Conservation (phyloP, 352 stramenopile genomes). For the Ophiocytium majus region DNA sequence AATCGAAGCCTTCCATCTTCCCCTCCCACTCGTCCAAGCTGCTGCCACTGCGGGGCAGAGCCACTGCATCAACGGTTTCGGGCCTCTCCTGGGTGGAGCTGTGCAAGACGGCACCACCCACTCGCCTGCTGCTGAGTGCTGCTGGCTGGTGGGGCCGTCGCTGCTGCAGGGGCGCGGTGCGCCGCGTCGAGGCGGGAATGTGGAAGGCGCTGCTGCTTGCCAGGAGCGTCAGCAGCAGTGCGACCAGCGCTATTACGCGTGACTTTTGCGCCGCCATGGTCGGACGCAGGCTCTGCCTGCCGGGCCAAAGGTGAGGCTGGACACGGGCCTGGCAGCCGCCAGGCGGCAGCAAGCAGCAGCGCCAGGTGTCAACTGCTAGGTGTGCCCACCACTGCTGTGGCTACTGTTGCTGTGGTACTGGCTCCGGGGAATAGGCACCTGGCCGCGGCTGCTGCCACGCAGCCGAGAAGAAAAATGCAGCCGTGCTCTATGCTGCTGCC, state of each 20-base stretch:
- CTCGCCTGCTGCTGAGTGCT: not conserved
- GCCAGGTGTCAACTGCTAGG: not conserved
- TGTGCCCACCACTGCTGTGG: no score
- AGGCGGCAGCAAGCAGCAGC: not conserved
- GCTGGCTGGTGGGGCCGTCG: no score
- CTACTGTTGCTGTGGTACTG: not conserved
- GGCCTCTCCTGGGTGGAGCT: not conserved
- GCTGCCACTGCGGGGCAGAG: not conserved
- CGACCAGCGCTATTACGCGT: not conserved
- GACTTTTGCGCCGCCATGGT: not conserved
- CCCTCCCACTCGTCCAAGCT: conserved; percentile 39
- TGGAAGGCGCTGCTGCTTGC: not conserved
- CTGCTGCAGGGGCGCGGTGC: not conserved
- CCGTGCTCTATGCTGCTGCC: no score
- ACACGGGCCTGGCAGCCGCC: not conserved
- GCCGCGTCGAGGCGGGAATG: not conserved
- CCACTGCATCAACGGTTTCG: not conserved
- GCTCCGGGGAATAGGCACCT: not conserved
- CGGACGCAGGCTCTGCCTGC: not conserved
- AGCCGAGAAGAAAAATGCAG: no score
- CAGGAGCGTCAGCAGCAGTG: not conserved
- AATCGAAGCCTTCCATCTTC: conserved; percentile 56
- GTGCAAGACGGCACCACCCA: not conserved
- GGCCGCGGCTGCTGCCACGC: no score
- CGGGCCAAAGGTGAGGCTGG: not conserved